Conservation (phyloP, 2,329 filamentous ascomycete genomes). For the Pseudocercospora cruenta region DNA sequence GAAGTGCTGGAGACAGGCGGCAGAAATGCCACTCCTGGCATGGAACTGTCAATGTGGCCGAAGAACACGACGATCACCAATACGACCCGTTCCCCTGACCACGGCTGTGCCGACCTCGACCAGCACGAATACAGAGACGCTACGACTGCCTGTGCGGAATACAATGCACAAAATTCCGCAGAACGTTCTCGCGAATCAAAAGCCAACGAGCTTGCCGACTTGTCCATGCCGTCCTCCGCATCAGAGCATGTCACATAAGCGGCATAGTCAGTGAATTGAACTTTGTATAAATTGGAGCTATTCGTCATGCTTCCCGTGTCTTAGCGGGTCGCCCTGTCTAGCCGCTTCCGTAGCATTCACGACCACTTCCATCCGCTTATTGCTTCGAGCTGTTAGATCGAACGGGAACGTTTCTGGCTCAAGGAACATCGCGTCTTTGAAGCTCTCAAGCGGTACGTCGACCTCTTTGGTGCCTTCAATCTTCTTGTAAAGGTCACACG, state of each 20-base stretch:
- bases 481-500: slow-evolving; percentile 24
- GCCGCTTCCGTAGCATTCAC: not conserved
- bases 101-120: too few relatives aligned
- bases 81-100: too few relatives aligned
- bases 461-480: slow-evolving; percentile 20
- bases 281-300: not conserved
- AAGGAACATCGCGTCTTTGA: not conserved
- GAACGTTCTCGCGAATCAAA: too few relatives aligned
- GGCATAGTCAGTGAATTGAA: not conserved
- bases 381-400: not conserved
- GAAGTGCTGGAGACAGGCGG: too few relatives aligned
- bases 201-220: too few relatives aligned
- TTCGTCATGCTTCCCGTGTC: not conserved
- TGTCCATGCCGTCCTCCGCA: too few relatives aligned
- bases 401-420: not conserved
- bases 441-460: not conserved
- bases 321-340: not conserved
- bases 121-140: too few relatives aligned
- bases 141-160: too few relatives aligned
- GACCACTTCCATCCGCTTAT: not conserved
- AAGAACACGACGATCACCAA: too few relatives aligned
- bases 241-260: not conserved
- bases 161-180: too few relatives aligned
- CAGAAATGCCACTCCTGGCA: too few relatives aligned
- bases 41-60: too few relatives aligned